These are phyloP conservation scores for Candida mesenterica DNA, from an alignment of 1,139 yeast genomes.

Conservation along the genomic window DNA sequence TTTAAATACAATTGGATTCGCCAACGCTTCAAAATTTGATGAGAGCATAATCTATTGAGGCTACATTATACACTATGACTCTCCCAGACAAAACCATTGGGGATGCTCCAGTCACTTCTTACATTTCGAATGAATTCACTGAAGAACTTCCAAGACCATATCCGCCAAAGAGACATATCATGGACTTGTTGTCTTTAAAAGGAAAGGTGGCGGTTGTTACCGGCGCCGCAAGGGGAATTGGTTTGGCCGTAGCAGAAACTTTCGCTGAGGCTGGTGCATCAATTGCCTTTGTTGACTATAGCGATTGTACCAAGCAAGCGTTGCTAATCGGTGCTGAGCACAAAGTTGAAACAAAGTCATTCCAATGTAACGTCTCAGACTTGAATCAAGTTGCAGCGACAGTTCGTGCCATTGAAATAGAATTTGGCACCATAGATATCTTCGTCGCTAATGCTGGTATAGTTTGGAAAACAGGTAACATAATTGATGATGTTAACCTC, in stretches of 20 bases:
- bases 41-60: too few species aligned
- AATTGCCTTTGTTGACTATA: slow-evolving; percentile 18
- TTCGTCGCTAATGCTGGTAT: slow-evolving; percentile 11
- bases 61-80: slow-evolving; percentile 37
- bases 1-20: too few species aligned
- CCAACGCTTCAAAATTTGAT: too few species aligned
- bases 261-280: slow-evolving; percentile 45
- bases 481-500: slow-evolving; percentile 4
- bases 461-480: slow-evolving; percentile 7
- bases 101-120: slow-evolving; percentile 22
- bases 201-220: slow-evolving; percentile 42
- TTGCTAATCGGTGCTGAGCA: not conserved
- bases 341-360: slow-evolving; percentile 9
- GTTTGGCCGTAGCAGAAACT: slow-evolving; percentile 38
- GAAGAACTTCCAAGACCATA: slow-evolving; percentile 16
- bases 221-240: slow-evolving; percentile 45
- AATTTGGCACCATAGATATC: slow-evolving; percentile 9
- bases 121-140: slow-evolving; percentile 24
- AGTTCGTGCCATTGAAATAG: slow-evolving; percentile 1
- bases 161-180: slow-evolving; percentile 9
- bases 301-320: slow-evolving; percentile 2
- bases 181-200: slow-evolving; percentile 23
- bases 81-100: slow-evolving; percentile 5
- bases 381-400: slow-evolving; percentile 3
- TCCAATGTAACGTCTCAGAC: slow-evolving; percentile 7